Base-by-base conservation (phyloP, 2,329 filamentous ascomycete genomes). In the Dactylellina leptospora region DNA sequence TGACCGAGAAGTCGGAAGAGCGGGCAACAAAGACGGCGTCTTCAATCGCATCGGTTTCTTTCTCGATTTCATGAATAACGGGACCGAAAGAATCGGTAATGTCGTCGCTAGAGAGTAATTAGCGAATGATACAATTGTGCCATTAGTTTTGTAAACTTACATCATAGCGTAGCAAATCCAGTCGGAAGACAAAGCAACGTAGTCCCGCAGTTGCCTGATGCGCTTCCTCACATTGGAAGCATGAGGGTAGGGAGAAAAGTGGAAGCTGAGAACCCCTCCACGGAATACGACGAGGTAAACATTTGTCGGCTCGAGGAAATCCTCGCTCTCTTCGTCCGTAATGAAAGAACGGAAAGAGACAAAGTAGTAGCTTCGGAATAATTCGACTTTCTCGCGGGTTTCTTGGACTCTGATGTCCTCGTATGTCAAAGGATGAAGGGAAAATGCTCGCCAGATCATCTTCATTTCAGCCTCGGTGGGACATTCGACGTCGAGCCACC, bases 321-420 rank as follows among this genome's bases (percentile, higher is more conserved):
- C 88, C 64, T 95, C 91, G 78, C 88, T 96, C 76, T 89, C 89
- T 72, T 88, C 87, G 78, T 99, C 95, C 79, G 97, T 95, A 79
- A 99, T 95, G 78, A 99, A 99, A 0, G 92, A 96, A 13, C 95
- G 90, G 80, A 99, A 99, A 79, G 96, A 97, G 81, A 99, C 91
- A 77, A 99, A 97, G 80, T 99, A 99, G 82, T 99, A 99, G 79
- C 96, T 90, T 30, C 91, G 89, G 83, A 99, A 99, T 0, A 99
- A 84, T 79, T 99, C 95, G 0, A 99, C 95, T 81, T 99, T 99
- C 78, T 99, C 95, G 20, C 95, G 93, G 40, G 93, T 91, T 82
- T 99, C 95, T 79, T 97, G 92, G 83, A 97, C 89, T 85, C 97
- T 89, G 77, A 99, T 97, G 78, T 99, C 95, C 80, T 99, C 95